These are phyloP conservation scores for Meripilus lineatus DNA, from an alignment of 1,284 basidiomycete genomes.

Conservation along the genomic window DNA sequence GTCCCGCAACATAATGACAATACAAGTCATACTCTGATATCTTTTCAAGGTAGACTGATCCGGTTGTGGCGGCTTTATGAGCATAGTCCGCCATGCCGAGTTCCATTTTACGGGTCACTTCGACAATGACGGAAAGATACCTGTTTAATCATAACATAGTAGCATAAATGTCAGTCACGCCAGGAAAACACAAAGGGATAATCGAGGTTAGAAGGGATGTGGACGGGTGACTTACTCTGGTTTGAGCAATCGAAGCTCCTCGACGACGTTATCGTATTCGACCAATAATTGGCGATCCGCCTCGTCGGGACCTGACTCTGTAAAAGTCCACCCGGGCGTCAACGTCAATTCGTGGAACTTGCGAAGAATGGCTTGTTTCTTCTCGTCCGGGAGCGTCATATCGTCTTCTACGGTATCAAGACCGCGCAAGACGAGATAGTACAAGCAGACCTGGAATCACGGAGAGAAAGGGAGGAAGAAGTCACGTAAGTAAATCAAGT, in stretches of 20 bases:
- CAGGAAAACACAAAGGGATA: neutral
- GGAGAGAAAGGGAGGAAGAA: neutral
- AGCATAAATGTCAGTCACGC: neutral
- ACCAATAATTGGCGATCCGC: conserved; percentile 88
- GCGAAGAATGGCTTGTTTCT: conserved; percentile 86
- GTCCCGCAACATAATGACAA: conserved; percentile 97
- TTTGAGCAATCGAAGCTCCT: conserved; percentile 73
- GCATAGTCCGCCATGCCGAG: conserved; percentile 95
- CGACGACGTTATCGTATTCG: conserved; percentile 82
- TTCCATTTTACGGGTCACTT: conserved; percentile 86
- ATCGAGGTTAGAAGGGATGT: neutral
- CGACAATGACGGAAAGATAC: conserved; percentile 79
- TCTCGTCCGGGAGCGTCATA: conserved; percentile 87
- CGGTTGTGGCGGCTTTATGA: conserved; percentile 71
- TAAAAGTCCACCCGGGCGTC: conserved; percentile 86
- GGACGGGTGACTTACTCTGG: conserved; percentile 48
- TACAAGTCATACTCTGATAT: conserved; percentile 92
- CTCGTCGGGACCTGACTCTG: conserved; percentile 81
- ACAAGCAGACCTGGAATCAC: conserved; percentile 75
- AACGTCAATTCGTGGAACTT: conserved; percentile 81
- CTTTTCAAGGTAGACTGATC: conserved; percentile 66
- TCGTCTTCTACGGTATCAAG: conserved; percentile 98
- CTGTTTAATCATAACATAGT: conserved; percentile 44
- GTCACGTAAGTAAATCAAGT: no score
- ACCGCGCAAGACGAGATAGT: conserved; percentile 92